Evolutionary conservation across 345 rosid species (phyloP), one percentile per base, ranked within the genome.

Genomic region (Citrus trifoliata): DNA sequence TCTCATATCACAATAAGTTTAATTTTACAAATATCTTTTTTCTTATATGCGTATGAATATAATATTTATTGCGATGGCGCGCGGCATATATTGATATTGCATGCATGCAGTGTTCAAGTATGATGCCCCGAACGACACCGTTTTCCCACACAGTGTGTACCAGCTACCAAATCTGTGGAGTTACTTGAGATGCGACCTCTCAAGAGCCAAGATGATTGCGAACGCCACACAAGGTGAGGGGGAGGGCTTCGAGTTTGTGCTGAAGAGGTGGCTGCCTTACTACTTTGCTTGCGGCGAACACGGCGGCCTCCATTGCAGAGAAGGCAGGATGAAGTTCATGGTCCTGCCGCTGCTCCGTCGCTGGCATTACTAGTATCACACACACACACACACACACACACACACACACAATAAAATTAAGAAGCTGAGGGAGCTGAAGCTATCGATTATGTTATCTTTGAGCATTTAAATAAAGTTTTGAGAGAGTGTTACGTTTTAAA

Each of bases 251-350:
- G 76, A 88, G 90, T 87, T 87, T 62, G 88, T 59, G 60, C 81
- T 93, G 10, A 76, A 64, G 4, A 61, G 73, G 68, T 81, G 88
- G 91, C 55, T 38, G 38, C 89, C 93, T 33, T 71, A 89, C 86
- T 92, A 81, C 87, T 89, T 93, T 40, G 90, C 97, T 2, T 95
- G 97, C 30, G 98, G 97, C 1, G 92, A 83, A 71, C 85, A 71
- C 16, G 77, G 81, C 0, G 93, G 97, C 64, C 12, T 87, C 79
- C 97, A 93, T n/a, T 95, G 98, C 81, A 87, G 58, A 67, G 77
- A 78, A 25, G 98, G 97, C 13, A 76, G 71, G 62, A 95, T 93
- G 97, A 91, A 88, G 88, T 95, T 95, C 77, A 79, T 80, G 24
- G 86, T 87, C 51, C 48, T 80, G 82, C 94, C 97, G 1, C 46